Evolutionary conservation across 768 basidiomycete species (phyloP).

Genomic region (Lactifluus hygrophoroides): DNA sequence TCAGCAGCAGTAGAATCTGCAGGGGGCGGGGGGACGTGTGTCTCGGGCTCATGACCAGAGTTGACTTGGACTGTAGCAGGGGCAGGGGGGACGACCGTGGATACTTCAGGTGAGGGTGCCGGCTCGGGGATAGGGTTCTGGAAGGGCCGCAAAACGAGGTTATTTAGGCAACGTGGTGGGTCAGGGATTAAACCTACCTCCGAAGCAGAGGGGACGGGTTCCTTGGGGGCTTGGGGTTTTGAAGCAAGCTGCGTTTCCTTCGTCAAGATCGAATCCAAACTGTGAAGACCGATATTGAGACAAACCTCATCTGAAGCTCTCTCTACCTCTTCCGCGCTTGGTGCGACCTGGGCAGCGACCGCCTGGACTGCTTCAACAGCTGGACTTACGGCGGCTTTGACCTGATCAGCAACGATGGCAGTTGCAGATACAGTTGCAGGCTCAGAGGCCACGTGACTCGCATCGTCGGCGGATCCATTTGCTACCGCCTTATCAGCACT

Average conservation of each 20-base stretch:
- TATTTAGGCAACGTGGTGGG: background rate
- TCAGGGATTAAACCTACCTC: background rate
- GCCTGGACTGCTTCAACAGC: slow-evolving; percentile 1
- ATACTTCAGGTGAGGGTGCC: background rate
- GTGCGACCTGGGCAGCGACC: slow-evolving; percentile 6
- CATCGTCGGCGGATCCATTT: slow-evolving; percentile 6
- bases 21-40: slow-evolving; percentile 1
- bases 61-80: background rate
- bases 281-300: background rate
- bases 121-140: background rate
- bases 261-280: background rate
- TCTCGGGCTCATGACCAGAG: slow-evolving; percentile 3
- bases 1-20: background rate
- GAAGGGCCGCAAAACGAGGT: background rate
- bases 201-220: background rate
- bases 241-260: background rate
- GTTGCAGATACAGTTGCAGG: background rate
- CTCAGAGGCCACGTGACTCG: background rate
- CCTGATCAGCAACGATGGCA: background rate
- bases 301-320: slow-evolving; percentile 3
- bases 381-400: background rate
- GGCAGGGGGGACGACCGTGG: background rate
- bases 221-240: background rate
- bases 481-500: background rate
- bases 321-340: slow-evolving; percentile 6